These are phyloP conservation scores for Caryopteris hybrid DNA, from an alignment of 305 asterid species.

Conservation along the genomic window DNA sequence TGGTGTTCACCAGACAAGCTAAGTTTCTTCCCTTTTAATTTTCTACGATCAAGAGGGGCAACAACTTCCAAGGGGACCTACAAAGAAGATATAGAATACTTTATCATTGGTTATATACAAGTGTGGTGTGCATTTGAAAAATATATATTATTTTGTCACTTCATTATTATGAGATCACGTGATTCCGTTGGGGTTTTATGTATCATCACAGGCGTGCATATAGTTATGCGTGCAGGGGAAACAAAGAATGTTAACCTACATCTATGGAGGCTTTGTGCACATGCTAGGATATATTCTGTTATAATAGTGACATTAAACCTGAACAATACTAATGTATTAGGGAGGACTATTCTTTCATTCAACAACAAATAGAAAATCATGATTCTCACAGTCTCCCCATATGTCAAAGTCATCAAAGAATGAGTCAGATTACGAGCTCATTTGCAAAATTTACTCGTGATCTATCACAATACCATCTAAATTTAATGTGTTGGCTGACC, in stretches of 20 bases:
- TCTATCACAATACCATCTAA: background rate
- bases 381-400: background rate
- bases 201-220: background rate
- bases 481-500: too few species aligned
- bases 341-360: too few species aligned
- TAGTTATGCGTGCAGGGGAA: too few species aligned
- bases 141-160: background rate
- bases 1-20: conserved; percentile 91
- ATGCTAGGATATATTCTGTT: too few species aligned
- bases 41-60: conserved; percentile 49
- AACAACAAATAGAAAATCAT: too few species aligned
- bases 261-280: too few species aligned
- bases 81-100: conserved; percentile 12
- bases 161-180: background rate
- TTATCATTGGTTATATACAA: background rate
- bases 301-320: too few species aligned
- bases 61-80: conserved; percentile 75
- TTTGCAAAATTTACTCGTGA: background rate
- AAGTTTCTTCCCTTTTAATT: conserved; percentile 47
- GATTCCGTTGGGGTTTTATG: background rate
- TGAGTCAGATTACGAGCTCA: background rate
- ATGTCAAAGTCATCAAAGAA: background rate
- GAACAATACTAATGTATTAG: too few species aligned
- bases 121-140: background rate
- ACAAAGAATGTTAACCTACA: too few species aligned